Evolutionary conservation across 2,329 filamentous ascomycete genomes (phyloP).

Genomic region (Aspergillus sp.): DNA sequence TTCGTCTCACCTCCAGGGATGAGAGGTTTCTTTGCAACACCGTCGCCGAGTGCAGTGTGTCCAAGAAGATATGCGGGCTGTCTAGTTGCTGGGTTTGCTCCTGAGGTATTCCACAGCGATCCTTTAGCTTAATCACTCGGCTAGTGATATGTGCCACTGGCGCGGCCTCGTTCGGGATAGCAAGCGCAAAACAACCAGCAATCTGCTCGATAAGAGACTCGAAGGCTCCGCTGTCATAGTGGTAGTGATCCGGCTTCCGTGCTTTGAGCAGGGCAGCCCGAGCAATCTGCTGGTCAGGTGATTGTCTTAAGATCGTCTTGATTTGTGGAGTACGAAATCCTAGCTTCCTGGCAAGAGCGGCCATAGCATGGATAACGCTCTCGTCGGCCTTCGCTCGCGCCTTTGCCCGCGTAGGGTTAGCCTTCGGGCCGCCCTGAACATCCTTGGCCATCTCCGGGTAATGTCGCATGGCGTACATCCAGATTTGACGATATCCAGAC

Average conservation of each 20-base stretch:
- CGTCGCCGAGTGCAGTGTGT: too few relatives aligned
- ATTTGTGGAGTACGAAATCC: conserved; percentile 22
- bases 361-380: conserved; percentile 22
- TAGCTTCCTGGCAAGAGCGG: conserved; percentile 19
- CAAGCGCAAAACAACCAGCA: conserved; percentile 19
- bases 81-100: too few relatives aligned
- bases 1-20: too few relatives aligned
- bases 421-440: not conserved
- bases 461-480: conserved; percentile 33
- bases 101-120: too few relatives aligned
- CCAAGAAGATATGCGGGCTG: too few relatives aligned
- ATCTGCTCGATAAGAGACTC: conserved; percentile 19
- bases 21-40: too few relatives aligned
- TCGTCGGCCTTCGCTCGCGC: conserved; percentile 16
- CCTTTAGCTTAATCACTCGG: too few relatives aligned
- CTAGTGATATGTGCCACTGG: too few relatives aligned
- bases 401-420: conserved; percentile 13
- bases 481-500: conserved; percentile 27
- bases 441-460: conserved; percentile 24
- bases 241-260: conserved; percentile 19
- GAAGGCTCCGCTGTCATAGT: conserved; percentile 18
- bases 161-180: conserved; percentile 7
- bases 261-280: conserved; percentile 20
- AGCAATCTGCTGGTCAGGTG: conserved; percentile 21
- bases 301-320: conserved; percentile 14